phyloP scores from a whole-genome alignment of 371 early-diverging fungal species.

The Lichtheimia ornata region DNA sequence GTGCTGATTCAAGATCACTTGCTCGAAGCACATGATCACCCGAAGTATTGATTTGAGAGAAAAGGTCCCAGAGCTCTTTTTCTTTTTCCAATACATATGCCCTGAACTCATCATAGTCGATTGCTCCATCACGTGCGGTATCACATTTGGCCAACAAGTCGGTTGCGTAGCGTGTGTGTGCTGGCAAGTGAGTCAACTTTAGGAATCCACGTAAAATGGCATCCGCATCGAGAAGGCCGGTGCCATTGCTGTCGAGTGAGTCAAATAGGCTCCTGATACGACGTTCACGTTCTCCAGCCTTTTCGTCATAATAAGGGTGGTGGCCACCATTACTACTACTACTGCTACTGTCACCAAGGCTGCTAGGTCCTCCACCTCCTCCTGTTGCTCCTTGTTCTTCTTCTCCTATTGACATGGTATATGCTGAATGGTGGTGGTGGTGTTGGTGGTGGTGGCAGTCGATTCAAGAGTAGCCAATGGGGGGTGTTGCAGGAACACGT shows the following conservation, averaged over 20 bases:
- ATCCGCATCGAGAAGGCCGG: constrained; percentile 50
- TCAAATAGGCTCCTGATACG: constrained; percentile 52
- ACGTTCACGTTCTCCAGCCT: constrained; percentile 42
- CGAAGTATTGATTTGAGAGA: constrained; percentile 66
- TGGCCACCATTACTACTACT: constrained; percentile 1
- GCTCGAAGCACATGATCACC: constrained; percentile 65
- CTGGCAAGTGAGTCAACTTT: constrained; percentile 49
- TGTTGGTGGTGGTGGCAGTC: too few species aligned
- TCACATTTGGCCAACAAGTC: constrained; percentile 62
- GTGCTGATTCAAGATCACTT: constrained; percentile 53
- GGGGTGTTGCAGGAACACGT: too few species aligned
- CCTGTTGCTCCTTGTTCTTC: too few species aligned
- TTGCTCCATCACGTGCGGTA: constrained; percentile 61
- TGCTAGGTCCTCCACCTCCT: too few species aligned
- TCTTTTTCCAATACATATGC: constrained; percentile 72
- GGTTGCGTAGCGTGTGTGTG: constrained; percentile 47
- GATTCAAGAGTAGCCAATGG: too few species aligned
- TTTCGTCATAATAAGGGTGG: constrained; percentile 54
- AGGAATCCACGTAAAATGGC: constrained; percentile 52
- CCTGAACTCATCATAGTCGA: constrained; percentile 73
- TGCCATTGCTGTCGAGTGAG: constrained; percentile 40
- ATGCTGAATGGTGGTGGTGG: too few species aligned
- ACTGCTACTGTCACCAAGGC: too few species aligned
- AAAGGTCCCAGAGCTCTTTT: constrained; percentile 66
- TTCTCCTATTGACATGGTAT: too few species aligned